Percentiles rank a stretch among this genome's conserved stretches.
Conservation (phyloP, 306 rosid species). For the Abrus precatorius region DNA sequence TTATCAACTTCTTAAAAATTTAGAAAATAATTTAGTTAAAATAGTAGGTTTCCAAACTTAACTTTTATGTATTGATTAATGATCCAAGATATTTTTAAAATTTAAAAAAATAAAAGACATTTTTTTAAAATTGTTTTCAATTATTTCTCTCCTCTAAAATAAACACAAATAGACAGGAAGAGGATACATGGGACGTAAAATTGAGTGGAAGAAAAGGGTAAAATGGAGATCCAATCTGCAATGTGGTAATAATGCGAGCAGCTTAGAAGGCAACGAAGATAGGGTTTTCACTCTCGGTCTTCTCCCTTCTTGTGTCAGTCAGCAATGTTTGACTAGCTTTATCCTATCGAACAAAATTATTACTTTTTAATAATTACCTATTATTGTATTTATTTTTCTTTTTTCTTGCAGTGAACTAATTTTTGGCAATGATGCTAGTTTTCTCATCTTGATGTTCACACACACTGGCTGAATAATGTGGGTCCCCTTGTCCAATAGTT, state of each 20-base stretch:
- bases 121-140: no score
- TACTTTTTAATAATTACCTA: slow-evolving; percentile 58
- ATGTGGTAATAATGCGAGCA: slow-evolving; percentile 27
- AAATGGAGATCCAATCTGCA: not conserved
- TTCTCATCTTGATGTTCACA: slow-evolving; percentile 28
- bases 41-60: no score
- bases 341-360: slow-evolving; percentile 65
- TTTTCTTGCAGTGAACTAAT: not conserved
- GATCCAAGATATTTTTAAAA: no score
- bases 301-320: slow-evolving; percentile 66
- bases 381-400: slow-evolving; percentile 31
- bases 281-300: slow-evolving; percentile 26
- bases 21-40: no score
- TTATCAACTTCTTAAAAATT: no score
- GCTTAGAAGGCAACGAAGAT: not conserved
- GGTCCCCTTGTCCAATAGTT: slow-evolving; percentile 35
- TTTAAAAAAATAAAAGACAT: no score
- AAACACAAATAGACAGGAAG: no score
- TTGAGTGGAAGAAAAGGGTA: slow-evolving; percentile 7
- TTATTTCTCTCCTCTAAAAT: no score
- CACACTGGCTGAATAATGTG: slow-evolving; percentile 2
- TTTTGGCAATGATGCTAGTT: slow-evolving; percentile 2
- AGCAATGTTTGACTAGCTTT: slow-evolving; percentile 67
- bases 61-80: no score
- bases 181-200: not conserved